These are phyloP conservation scores for Aspergillus neotritici DNA, from an alignment of 2,329 filamentous ascomycete genomes.

Conservation along the genomic window DNA sequence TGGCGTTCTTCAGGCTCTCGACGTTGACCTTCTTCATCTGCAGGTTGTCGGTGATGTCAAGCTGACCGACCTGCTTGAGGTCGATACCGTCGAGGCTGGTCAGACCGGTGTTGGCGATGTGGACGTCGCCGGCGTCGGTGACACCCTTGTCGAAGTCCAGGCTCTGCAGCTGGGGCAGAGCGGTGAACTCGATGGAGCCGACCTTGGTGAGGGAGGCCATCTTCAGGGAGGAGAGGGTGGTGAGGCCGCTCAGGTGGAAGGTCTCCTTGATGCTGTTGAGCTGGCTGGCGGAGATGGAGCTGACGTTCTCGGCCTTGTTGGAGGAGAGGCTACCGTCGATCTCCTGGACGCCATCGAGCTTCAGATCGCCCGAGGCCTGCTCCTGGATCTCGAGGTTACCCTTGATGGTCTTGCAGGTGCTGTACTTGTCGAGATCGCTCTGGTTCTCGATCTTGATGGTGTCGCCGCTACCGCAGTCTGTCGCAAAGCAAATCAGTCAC, in stretches of 20 bases:
- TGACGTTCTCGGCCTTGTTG: conserved; percentile 55
- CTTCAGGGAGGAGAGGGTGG: conserved; percentile 60
- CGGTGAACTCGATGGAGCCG: conserved; percentile 63
- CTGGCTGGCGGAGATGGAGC: conserved; percentile 55
- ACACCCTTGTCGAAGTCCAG: conserved; percentile 61
- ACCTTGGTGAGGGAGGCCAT: conserved; percentile 63
- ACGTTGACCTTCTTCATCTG: conserved; percentile 66
- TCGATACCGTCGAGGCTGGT: conserved; percentile 73
- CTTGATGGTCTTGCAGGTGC: conserved; percentile 61
- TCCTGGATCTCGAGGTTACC: conserved; percentile 63
- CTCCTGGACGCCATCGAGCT: conserved; percentile 55
- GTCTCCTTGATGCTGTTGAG: conserved; percentile 61
- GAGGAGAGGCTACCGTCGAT: conserved; percentile 55
- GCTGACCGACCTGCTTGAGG: conserved; percentile 62
- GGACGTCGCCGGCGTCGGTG: conserved; percentile 60
- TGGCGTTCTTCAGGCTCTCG: conserved; percentile 73
- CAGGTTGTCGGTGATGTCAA: conserved; percentile 88
- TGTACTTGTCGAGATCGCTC: conserved; percentile 58
- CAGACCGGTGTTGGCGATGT: conserved; percentile 82
- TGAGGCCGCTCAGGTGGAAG: conserved; percentile 66
- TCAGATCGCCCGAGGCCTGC: conserved; percentile 52
- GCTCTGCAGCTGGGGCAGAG: conserved; percentile 59
- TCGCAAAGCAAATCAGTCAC: conserved; percentile 4
- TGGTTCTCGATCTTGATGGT: conserved; percentile 52
- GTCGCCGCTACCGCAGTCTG: conserved; percentile 21